A percentile compares a stretch with the other conserved stretches of the same genome.
Evolutionary conservation across 352 stramenopile species (phyloP).

Genomic region (Globisporangium perplexum): DNA sequence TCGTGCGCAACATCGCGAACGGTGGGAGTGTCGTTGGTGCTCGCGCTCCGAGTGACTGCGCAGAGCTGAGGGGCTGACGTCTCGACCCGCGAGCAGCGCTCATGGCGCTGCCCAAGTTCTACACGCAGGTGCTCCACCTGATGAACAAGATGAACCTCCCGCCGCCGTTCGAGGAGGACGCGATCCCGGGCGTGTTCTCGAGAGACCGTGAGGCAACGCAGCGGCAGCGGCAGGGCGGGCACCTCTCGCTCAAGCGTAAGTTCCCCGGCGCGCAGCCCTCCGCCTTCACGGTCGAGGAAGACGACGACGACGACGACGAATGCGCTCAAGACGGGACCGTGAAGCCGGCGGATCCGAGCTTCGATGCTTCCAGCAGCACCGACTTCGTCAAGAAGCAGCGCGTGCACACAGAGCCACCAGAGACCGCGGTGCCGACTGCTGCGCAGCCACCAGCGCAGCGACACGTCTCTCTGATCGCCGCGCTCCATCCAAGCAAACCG

Average conservation of each 20-base stretch:
- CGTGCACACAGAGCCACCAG: background rate
- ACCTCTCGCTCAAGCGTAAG: conserved; percentile 16
- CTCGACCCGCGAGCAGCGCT: conserved; percentile 33
- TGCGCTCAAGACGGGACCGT: conserved; percentile 1
- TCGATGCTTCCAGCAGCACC: background rate
- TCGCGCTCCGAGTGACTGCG: background rate
- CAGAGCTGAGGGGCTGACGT: background rate
- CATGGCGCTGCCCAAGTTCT: conserved; percentile 82
- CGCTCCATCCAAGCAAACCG: background rate
- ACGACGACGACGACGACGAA: conserved; percentile 21
- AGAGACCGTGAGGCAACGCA: conserved; percentile 12
- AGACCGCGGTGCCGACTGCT: background rate
- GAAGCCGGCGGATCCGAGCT: background rate
- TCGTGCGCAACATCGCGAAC: conserved; percentile 86
- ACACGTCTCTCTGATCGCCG: background rate
- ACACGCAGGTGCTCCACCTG: conserved; percentile 87
- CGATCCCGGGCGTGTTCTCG: conserved; percentile 66
- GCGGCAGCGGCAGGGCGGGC: background rate
- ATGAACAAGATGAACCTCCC: conserved; percentile 93
- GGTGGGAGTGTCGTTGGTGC: conserved; percentile 23
- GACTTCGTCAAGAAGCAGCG: conserved; percentile 4
- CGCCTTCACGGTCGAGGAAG: conserved; percentile 35
- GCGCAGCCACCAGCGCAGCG: background rate
- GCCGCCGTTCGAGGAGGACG: conserved; percentile 61
- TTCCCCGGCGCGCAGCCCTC: conserved; percentile 3